These are phyloP conservation scores for Penicillium sp. DNA, from an alignment of 2,329 filamentous ascomycete species.

Conservation along the genomic window DNA sequence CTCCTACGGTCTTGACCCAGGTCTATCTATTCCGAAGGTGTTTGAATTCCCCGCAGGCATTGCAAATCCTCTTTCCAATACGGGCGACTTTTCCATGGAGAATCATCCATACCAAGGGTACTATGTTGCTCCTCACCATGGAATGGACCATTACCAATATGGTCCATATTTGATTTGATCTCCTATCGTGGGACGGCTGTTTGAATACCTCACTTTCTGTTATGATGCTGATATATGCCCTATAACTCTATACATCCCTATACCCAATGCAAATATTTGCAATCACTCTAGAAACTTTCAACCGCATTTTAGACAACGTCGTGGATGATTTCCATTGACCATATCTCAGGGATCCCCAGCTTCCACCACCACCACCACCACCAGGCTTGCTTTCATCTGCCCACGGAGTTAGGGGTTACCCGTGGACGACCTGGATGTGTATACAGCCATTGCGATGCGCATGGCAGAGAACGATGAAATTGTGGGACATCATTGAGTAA, in stretches of 20 bases:
- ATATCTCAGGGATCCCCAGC: too few species aligned
- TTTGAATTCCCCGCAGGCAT: conserved; percentile 47
- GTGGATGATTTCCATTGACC: too few species aligned
- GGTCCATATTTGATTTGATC: conserved; percentile 15
- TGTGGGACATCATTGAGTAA: too few species aligned
- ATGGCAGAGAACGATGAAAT: too few species aligned
- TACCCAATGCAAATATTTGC: background rate
- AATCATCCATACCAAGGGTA: conserved; percentile 79
- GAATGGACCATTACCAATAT: conserved; percentile 29
- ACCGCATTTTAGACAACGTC: background rate
- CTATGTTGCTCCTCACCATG: conserved; percentile 66
- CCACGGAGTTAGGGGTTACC: too few species aligned
- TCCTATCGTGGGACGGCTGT: background rate
- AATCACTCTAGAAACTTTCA: background rate
- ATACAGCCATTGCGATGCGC: too few species aligned
- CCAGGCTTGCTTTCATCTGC: too few species aligned
- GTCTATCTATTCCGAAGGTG: conserved; percentile 28
- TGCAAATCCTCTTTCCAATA: conserved; percentile 68
- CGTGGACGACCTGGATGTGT: too few species aligned
- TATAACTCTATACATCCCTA: background rate
- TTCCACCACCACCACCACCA: too few species aligned
- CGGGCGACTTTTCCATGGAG: conserved; percentile 72
- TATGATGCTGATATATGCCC: background rate
- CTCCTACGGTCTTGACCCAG: conserved; percentile 21
- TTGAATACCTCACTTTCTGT: background rate